Conservation (phyloP, 176 grass and related monocot species). For the Lolium rigidum region DNA sequence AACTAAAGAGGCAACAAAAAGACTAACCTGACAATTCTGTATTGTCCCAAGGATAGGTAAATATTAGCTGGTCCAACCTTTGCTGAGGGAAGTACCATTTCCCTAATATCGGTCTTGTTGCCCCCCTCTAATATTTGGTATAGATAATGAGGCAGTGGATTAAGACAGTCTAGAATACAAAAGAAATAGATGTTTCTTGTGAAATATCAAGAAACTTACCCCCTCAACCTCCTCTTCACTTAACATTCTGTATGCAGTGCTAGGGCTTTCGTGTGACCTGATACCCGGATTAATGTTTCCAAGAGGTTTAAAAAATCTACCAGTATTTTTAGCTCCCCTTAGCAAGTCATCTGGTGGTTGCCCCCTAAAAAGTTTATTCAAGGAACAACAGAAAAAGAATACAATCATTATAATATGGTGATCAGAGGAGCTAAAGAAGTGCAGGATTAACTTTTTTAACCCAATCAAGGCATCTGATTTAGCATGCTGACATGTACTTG, state of each 20-base stretch:
- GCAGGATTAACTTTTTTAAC: conserved; percentile 5
- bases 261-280: conserved; percentile 35
- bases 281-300: conserved; percentile 55
- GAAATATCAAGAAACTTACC: conserved; percentile 59
- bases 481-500: conserved; percentile 4
- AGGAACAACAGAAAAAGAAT: background rate
- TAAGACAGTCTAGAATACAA: conserved; percentile 21
- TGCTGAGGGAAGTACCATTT: conserved; percentile 82
- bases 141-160: conserved; percentile 31
- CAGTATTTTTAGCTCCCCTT: conserved; percentile 83
- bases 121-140: conserved; percentile 65
- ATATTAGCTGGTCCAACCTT: conserved; percentile 84
- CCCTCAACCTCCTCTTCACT: conserved; percentile 85
- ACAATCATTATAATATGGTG: conserved; percentile 18
- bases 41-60: conserved; percentile 82
- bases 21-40: conserved; percentile 59
- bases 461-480: conserved; percentile 4
- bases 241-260: conserved; percentile 71
- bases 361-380: conserved; percentile 63
- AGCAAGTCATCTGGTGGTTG: conserved; percentile 84
- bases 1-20: conserved; percentile 29
- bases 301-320: conserved; percentile 77
- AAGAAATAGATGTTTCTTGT: conserved; percentile 18
- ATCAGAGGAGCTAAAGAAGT: conserved; percentile 15
- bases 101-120: conserved; percentile 68